Evolutionary conservation across 352 stramenopile genomes (phyloP), one percentile per base, ranked within the genome.

Genomic region (Globisporangium irregulare): DNA sequence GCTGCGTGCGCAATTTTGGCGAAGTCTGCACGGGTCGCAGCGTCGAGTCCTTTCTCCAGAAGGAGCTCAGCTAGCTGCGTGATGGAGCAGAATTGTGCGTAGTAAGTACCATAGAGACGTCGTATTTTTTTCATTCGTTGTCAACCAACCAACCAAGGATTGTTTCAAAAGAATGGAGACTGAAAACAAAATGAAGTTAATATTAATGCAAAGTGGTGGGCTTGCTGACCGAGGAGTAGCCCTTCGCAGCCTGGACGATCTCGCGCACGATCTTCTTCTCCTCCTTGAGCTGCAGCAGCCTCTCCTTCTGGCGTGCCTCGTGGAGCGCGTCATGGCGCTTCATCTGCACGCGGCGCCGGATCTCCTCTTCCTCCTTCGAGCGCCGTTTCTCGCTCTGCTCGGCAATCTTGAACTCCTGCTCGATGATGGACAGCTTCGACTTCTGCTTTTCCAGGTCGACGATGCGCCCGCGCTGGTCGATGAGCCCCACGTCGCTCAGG

Each of bases 331-430:
- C 80, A 66, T 96, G 87, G 10, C 92, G 86, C 74, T 96, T 96
- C 60, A 92, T 76, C 64, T 97, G 90, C 57, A 97, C 89, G 24
- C 90, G 87, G 29, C 92, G 84, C 32, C 87, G 85, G 62, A 97
- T 86, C 62, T 97, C 88, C 24, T 94, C 79, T 60, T 97, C 92
- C 63, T 98, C 92, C 24, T 81, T 84, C 53, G 91, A 76, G 20
- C 84, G 80, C 51, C 79, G 78, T 15, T 80, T 70, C 64, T 97
- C 89, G 6, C 76, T 77, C 43, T 90, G 83, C 70, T 98, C 91
- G 0, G 91, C 92, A 48, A 91, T 70, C 59, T 90, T 91, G 72
- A 98, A 97, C 67, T 97, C 91, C 71, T 97, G 90, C 75, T 97
- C 90, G 60, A 97, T 95, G 53, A 98, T 97, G 54, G 87, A 85